Percentiles rank a stretch among this genome's conserved stretches.
Conservation (phyloP, 1,284 basidiomycete species). For the Malassezia cuniculi region DNA sequence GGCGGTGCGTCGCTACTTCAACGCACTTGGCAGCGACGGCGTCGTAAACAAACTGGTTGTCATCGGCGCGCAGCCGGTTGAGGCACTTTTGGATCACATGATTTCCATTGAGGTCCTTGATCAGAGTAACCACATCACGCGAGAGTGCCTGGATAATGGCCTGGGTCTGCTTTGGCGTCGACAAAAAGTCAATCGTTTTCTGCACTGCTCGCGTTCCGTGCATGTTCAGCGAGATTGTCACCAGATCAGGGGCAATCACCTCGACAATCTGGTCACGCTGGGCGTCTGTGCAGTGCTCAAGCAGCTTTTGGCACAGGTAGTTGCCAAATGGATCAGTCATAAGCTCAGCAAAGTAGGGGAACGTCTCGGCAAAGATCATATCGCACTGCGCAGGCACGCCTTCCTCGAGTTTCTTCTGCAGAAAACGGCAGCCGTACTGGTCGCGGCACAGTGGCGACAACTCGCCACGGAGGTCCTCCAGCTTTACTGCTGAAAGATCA, state of each 20-base stretch:
- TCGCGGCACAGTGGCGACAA: slow-evolving; percentile 91
- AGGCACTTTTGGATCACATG: slow-evolving; percentile 99
- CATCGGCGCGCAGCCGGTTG: slow-evolving; percentile 91
- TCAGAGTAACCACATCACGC: slow-evolving; percentile 93
- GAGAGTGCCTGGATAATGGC: slow-evolving; percentile 92
- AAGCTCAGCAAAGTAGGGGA: slow-evolving; percentile 89
- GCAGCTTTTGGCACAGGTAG: slow-evolving; percentile 94
- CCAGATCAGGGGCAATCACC: slow-evolving; percentile 88
- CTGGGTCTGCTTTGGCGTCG: slow-evolving; percentile 61
- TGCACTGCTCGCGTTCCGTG: slow-evolving; percentile 98
- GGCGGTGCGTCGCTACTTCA: slow-evolving; percentile 96
- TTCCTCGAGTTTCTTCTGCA: slow-evolving; percentile 99
- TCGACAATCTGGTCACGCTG: slow-evolving; percentile 95
- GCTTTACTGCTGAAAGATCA: slow-evolving; percentile 61
- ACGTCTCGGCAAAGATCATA: slow-evolving; percentile 98
- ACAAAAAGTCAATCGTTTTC: slow-evolving; percentile 98
- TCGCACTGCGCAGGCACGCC: slow-evolving; percentile 62
- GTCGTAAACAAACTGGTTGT: slow-evolving; percentile 99
- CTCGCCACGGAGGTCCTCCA: slow-evolving; percentile 86
- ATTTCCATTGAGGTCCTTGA: slow-evolving; percentile 99
- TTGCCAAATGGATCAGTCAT: slow-evolving; percentile 99
- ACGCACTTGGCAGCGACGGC: slow-evolving; percentile 97
- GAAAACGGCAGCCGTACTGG: slow-evolving; percentile 93
- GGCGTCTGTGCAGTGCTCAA: slow-evolving; percentile 95
- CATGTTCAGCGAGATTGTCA: slow-evolving; percentile 98